These are phyloP conservation scores for Podaxis sp. DNA, from an alignment of 768 basidiomycete species.

Conservation along the genomic window DNA sequence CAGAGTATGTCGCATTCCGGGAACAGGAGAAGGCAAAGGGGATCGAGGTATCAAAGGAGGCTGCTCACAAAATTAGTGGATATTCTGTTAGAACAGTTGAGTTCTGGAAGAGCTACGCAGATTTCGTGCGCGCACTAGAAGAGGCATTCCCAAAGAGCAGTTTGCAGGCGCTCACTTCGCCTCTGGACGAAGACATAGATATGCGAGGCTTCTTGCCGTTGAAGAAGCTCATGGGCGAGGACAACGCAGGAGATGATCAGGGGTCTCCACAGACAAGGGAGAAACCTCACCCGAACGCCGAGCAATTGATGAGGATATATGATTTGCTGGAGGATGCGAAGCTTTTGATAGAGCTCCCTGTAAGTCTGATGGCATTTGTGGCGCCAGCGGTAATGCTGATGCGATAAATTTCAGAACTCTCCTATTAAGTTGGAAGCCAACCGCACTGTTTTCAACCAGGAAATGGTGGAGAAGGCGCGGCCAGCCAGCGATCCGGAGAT, in stretches of 20 bases:
- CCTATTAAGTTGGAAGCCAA: slow-evolving; percentile 33
- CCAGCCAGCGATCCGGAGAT: slow-evolving; percentile 14
- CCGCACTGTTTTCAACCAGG: slow-evolving; percentile 29
- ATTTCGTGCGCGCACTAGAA: slow-evolving; percentile 58
- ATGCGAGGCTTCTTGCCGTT: slow-evolving; percentile 86
- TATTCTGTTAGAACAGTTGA: slow-evolving; percentile 34
- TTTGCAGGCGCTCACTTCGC: slow-evolving; percentile 52
- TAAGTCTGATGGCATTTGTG: slow-evolving; percentile 25
- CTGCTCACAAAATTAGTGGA: slow-evolving; percentile 27
- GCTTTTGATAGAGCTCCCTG: slow-evolving; percentile 54
- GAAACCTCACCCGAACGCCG: slow-evolving; percentile 83
- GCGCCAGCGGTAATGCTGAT: neutral
- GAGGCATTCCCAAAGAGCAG: slow-evolving; percentile 63
- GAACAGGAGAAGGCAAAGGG: slow-evolving; percentile 25
- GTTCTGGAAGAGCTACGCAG: slow-evolving; percentile 73
- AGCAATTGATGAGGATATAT: slow-evolving; percentile 89
- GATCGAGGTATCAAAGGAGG: slow-evolving; percentile 24
- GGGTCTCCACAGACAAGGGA: slow-evolving; percentile 23
- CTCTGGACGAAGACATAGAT: slow-evolving; percentile 89
- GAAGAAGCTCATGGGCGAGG: slow-evolving; percentile 49
- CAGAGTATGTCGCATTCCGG: slow-evolving; percentile 29
- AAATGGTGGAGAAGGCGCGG: slow-evolving; percentile 22
- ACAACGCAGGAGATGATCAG: slow-evolving; percentile 18
- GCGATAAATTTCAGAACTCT: slow-evolving; percentile 28
- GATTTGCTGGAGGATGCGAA: slow-evolving; percentile 77